phyloP scores from a whole-genome alignment of 768 basidiomycete genomes.

The Boletus pseudo-olivaceus region DNA sequence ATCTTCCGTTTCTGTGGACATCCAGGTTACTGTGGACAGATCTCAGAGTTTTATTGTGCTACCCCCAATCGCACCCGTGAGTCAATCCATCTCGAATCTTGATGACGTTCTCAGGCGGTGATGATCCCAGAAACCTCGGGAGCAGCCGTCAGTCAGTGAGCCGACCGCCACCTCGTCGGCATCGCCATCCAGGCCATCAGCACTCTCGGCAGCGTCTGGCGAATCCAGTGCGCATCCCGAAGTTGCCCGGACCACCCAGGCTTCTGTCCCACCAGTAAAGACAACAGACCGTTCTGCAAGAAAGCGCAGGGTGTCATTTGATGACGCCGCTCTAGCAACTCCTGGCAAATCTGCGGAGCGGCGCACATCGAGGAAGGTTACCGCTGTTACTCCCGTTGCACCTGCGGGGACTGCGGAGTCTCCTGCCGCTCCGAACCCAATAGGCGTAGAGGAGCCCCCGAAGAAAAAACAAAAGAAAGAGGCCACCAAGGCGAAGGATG shows the following conservation, averaged over 20 bases:
- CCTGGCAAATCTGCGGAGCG: neutral
- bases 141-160: neutral
- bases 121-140: neutral
- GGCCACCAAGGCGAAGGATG: slow-evolving; percentile 1
- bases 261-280: neutral
- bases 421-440: neutral
- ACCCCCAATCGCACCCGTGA: slow-evolving; percentile 7
- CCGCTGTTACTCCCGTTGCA: neutral
- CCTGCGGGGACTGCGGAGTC: neutral
- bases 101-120: neutral
- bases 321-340: neutral
- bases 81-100: neutral
- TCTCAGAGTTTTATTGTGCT: neutral
- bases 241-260: neutral
- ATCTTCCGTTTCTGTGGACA: slow-evolving; percentile 35
- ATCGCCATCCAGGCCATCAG: neutral
- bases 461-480: slow-evolving; percentile 20
- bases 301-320: slow-evolving; percentile 28
- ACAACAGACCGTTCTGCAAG: slow-evolving; percentile 8
- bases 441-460: slow-evolving; percentile 3
- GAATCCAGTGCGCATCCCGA: neutral
- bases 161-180: neutral
- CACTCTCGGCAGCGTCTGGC: too few relatives aligned
- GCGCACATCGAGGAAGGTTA: slow-evolving; percentile 8
- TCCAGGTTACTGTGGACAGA: slow-evolving; percentile 30